These are phyloP conservation scores for Backusella circina DNA, from an alignment of 192 early-diverging fungal species.

Conservation along the genomic window DNA sequence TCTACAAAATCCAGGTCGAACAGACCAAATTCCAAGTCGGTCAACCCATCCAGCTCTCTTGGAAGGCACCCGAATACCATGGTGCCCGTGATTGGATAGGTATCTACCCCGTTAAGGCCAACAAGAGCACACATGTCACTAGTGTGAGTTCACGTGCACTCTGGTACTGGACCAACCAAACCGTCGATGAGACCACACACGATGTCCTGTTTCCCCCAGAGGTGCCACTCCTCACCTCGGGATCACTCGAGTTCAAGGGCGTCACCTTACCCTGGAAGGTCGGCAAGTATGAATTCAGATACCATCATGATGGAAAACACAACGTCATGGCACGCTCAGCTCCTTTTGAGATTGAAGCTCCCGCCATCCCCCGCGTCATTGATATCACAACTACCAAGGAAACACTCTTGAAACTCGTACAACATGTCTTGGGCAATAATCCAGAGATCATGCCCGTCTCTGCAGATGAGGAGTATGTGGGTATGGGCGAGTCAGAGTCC, in stretches of 20 bases:
- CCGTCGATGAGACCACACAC: neutral
- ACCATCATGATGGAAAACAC: conserved; percentile 87
- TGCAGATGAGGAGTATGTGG: conserved; percentile 48
- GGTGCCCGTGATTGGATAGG: conserved; percentile 89
- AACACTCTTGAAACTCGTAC: conserved; percentile 38
- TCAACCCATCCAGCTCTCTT: conserved; percentile 67
- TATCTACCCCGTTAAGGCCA: conserved; percentile 75
- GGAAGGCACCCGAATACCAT: conserved; percentile 75
- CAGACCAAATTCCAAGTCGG: conserved; percentile 61
- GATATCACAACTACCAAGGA: conserved; percentile 35
- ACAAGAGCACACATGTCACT: conserved; percentile 74
- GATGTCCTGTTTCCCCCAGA: conserved; percentile 13
- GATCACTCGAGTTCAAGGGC: conserved; percentile 62
- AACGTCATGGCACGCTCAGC: conserved; percentile 71
- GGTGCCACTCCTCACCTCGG: conserved; percentile 26
- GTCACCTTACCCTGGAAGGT: conserved; percentile 76
- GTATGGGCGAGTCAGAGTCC: conserved; percentile 58
- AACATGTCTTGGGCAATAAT: conserved; percentile 44
- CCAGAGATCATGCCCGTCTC: conserved; percentile 40
- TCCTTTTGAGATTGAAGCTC: conserved; percentile 74
- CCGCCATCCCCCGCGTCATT: conserved; percentile 6
- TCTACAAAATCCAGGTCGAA: conserved; percentile 37
- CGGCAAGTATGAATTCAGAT: conserved; percentile 88
- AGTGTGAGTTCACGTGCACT: conserved; percentile 67
- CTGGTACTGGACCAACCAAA: conserved; percentile 51